Evolutionary conservation across 169 alveolate genomes (phyloP).

Genomic region (Eimeria nieschulzi): DNA sequence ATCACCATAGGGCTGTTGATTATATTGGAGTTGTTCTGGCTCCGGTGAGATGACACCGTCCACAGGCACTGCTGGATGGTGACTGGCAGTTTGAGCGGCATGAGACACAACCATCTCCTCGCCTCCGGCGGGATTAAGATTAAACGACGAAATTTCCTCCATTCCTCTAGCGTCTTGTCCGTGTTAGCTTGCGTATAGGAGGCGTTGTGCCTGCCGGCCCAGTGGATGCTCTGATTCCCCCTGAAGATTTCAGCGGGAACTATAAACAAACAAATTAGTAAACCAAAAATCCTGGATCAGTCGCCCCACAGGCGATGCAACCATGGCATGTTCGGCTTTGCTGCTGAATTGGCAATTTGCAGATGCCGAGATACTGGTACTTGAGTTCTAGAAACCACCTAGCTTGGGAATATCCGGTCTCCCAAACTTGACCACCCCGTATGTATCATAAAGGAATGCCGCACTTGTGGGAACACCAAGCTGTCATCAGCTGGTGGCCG

Average conservation of each 20-base stretch:
- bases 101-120: constrained; percentile 24
- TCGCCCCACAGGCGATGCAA: no score
- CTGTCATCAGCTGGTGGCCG: background rate
- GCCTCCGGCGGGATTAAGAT: background rate
- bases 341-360: no score
- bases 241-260: no score
- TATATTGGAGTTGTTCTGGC: constrained; percentile 11
- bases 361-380: no score
- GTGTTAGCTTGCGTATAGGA: no score
- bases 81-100: constrained; percentile 60
- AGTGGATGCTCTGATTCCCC: no score
- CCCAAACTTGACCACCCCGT: constrained; percentile 2
- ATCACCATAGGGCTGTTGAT: background rate
- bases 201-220: no score
- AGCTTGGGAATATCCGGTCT: background rate
- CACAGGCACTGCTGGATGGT: constrained; percentile 49
- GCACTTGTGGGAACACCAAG: background rate
- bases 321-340: no score
- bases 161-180: constrained; percentile 12
- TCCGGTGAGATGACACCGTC: constrained; percentile 7
- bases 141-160: background rate
- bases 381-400: no score
- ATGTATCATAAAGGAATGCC: background rate
- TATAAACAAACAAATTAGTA: no score
- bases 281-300: no score